phyloP scores from a whole-genome alignment of 1,284 basidiomycete genomes.

The Leccinum fallax region DNA sequence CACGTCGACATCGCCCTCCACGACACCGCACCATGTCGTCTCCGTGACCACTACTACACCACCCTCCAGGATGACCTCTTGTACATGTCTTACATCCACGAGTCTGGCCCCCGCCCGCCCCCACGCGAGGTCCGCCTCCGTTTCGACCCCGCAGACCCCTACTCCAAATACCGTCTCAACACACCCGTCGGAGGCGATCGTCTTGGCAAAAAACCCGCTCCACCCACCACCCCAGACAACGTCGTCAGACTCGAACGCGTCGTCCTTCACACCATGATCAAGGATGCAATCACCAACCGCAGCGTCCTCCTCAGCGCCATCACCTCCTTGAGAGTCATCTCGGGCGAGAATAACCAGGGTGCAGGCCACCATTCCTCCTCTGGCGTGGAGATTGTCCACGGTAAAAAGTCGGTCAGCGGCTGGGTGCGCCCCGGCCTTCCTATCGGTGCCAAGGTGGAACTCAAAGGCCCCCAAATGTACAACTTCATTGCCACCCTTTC shows the following conservation, averaged over 20 bases:
- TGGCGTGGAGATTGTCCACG: constrained; percentile 83
- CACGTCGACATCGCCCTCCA: constrained; percentile 64
- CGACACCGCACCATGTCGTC: constrained; percentile 76
- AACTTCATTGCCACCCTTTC: constrained; percentile 88
- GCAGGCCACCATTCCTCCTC: constrained; percentile 68
- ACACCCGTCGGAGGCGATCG: constrained; percentile 74
- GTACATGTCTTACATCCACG: constrained; percentile 94
- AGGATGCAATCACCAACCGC: constrained; percentile 77
- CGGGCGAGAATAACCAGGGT: constrained; percentile 76
- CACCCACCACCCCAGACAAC: constrained; percentile 64
- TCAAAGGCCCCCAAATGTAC: constrained; percentile 91
- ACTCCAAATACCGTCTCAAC: constrained; percentile 73
- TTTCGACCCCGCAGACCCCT: constrained; percentile 81
- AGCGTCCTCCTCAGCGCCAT: constrained; percentile 81
- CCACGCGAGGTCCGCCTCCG: constrained; percentile 63
- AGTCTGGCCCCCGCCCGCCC: constrained; percentile 51
- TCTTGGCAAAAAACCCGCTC: constrained; percentile 64
- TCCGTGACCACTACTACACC: constrained; percentile 83
- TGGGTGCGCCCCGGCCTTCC: constrained; percentile 77
- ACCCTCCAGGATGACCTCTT: constrained; percentile 88
- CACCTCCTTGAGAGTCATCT: constrained; percentile 86
- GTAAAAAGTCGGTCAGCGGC: constrained; percentile 79
- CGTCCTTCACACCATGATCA: constrained; percentile 82
- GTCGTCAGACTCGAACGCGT: constrained; percentile 83
- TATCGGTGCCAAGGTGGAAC: constrained; percentile 82